phyloP scores from a whole-genome alignment of 306 rosid species.

The Gynostemma pentaphyllum region DNA sequence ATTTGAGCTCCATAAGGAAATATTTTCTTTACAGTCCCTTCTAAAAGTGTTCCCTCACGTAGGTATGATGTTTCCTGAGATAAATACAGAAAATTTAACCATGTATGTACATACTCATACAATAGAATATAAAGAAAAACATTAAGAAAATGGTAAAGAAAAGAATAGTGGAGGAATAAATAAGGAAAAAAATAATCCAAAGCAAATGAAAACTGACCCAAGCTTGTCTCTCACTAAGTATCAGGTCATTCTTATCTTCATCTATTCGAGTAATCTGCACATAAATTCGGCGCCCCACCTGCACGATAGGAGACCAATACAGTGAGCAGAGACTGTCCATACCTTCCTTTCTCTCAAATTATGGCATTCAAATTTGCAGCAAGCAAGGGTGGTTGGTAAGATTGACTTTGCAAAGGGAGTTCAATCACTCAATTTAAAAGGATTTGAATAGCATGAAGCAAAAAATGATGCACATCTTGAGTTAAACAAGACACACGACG shows the following conservation, averaged over 20 bases:
- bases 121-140: background rate
- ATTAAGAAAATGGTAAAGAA: background rate
- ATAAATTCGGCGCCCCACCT: conserved; percentile 63
- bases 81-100: conserved; percentile 3
- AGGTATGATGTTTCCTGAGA: conserved; percentile 58
- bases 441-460: background rate
- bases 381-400: background rate
- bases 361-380: background rate
- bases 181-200: conserved; percentile 9
- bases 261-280: conserved; percentile 66
- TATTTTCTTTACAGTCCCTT: conserved; percentile 70
- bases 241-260: conserved; percentile 61
- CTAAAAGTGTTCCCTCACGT: conserved; percentile 72
- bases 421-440: background rate
- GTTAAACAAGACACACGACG: background rate
- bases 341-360: background rate
- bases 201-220: conserved; percentile 62
- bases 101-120: background rate
- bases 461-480: background rate
- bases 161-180: background rate
- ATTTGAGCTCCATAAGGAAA: conserved; percentile 84
- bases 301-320: conserved; percentile 15
- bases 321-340: background rate
- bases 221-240: conserved; percentile 75
- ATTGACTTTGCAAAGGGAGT: background rate